Evolutionary conservation across 257 asterid species (phyloP).

Genomic region (Leptodermis oblonga): DNA sequence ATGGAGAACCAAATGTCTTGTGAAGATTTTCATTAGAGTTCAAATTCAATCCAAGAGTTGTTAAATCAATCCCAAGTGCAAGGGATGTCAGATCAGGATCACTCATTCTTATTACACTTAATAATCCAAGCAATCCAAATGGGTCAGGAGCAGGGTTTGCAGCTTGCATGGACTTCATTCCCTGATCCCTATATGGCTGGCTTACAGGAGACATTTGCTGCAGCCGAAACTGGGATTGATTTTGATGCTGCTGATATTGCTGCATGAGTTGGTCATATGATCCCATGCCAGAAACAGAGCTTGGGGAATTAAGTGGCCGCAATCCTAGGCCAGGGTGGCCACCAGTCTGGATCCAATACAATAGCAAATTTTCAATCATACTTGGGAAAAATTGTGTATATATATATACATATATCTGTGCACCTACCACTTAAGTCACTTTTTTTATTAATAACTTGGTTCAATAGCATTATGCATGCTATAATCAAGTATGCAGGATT

Average conservation of each 20-base stretch:
- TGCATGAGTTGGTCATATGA: conserved; percentile 84
- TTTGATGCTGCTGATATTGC: conserved; percentile 91
- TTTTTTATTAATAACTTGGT: neutral
- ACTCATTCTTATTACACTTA: conserved; percentile 81
- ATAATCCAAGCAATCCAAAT: conserved; percentile 85
- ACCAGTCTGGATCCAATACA: conserved; percentile 48
- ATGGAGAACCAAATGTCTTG: conserved; percentile 88
- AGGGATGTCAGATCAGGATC: conserved; percentile 87
- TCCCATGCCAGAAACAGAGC: conserved; percentile 71
- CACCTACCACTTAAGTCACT: neutral
- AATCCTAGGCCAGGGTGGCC: conserved; percentile 76
- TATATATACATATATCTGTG: no score
- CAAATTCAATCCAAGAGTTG: conserved; percentile 91
- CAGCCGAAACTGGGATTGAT: conserved; percentile 77
- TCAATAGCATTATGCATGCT: neutral
- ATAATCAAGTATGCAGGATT: neutral
- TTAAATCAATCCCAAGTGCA: conserved; percentile 92
- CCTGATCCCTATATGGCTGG: conserved; percentile 88
- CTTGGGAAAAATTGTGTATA: neutral
- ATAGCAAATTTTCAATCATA: conserved; percentile 13
- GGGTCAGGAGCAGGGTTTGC: conserved; percentile 62
- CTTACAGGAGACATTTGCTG: conserved; percentile 82
- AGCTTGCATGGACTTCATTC: conserved; percentile 63
- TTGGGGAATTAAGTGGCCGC: conserved; percentile 70
- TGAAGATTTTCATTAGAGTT: conserved; percentile 85